phyloP scores from a whole-genome alignment of 768 basidiomycete species.

The Podaxis sp. region DNA sequence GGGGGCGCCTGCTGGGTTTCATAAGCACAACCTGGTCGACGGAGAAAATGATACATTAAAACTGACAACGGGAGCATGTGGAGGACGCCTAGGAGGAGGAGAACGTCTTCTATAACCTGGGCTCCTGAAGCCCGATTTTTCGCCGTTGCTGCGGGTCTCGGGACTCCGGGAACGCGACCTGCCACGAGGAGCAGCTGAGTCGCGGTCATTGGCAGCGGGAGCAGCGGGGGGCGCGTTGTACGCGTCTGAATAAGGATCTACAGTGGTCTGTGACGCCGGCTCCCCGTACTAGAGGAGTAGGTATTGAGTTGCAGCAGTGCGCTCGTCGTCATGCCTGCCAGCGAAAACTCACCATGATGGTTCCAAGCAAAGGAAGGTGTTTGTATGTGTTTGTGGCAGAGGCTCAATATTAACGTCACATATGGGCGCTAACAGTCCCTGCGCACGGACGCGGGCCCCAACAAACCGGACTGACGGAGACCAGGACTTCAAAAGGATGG shows the following conservation, averaged over 20 bases:
- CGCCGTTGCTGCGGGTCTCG: constrained; percentile 36
- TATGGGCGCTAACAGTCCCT: constrained; percentile 10
- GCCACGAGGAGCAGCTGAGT: constrained; percentile 51
- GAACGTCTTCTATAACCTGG: constrained; percentile 54
- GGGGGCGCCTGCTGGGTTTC: constrained; percentile 73
- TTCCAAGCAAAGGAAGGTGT: constrained; percentile 44
- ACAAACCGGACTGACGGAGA: background rate
- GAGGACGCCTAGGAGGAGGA: constrained; percentile 58
- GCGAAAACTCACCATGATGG: constrained; percentile 64
- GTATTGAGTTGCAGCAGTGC: constrained; percentile 13
- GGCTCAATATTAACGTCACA: constrained; percentile 16
- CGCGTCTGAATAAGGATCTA: constrained; percentile 81
- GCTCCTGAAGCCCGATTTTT: constrained; percentile 33
- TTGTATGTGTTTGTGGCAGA: constrained; percentile 35
- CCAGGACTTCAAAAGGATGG: background rate
- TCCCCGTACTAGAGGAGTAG: constrained; percentile 57
- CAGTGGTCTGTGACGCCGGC: constrained; percentile 43
- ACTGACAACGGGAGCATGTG: constrained; percentile 74
- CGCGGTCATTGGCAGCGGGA: constrained; percentile 45
- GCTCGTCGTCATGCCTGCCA: constrained; percentile 3
- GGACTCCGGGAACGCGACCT: constrained; percentile 78
- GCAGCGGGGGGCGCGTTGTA: constrained; percentile 63
- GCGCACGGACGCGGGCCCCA: constrained; percentile 7
- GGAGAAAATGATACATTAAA: constrained; percentile 12
- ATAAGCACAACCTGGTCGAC: constrained; percentile 18